Evolutionary conservation across 208 protist genomes (phyloP).

Genomic region (Trypanosoma boissoni): DNA sequence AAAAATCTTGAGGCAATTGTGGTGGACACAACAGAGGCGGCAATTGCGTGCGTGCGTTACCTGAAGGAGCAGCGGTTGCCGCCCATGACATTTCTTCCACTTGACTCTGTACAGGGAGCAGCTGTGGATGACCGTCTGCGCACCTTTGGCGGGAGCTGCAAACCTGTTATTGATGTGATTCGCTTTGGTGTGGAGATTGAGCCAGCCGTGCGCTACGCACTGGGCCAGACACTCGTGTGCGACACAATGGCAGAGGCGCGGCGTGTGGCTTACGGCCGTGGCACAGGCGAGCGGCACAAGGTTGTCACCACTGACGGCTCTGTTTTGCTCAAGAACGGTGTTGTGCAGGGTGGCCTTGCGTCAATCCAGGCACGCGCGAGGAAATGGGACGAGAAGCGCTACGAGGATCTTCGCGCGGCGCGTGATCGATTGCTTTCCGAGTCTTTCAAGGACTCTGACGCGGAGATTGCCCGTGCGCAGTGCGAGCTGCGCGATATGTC

Average conservation of each 20-base stretch:
- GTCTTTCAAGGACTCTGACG: constrained; percentile 51
- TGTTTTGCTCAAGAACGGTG: constrained; percentile 93
- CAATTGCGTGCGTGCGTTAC: constrained; percentile 95
- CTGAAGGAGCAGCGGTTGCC: constrained; percentile 94
- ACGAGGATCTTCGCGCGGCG: constrained; percentile 70
- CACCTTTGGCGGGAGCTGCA: constrained; percentile 87
- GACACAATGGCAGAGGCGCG: constrained; percentile 92
- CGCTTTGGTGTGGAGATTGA: constrained; percentile 82
- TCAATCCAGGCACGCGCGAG: constrained; percentile 76
- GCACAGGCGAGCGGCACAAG: constrained; percentile 76
- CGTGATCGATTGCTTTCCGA: constrained; percentile 72
- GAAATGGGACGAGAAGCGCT: constrained; percentile 93
- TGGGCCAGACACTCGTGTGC: constrained; percentile 96
- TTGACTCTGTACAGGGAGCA: constrained; percentile 90
- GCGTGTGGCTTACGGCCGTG: constrained; percentile 74
- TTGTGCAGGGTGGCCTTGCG: constrained; percentile 93
- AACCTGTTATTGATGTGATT: constrained; percentile 93
- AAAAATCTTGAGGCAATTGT: constrained; percentile 96
- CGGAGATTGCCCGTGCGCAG: constrained; percentile 66
- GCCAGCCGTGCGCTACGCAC: constrained; percentile 91
- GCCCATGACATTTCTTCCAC: constrained; percentile 95
- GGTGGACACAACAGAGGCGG: constrained; percentile 92
- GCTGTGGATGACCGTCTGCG: constrained; percentile 90
- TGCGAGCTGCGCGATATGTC: constrained; percentile 68
- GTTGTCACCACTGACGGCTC: constrained; percentile 96